phyloP scores from a whole-genome alignment of 257 asterid species.

The Solanum medicagineum region DNA sequence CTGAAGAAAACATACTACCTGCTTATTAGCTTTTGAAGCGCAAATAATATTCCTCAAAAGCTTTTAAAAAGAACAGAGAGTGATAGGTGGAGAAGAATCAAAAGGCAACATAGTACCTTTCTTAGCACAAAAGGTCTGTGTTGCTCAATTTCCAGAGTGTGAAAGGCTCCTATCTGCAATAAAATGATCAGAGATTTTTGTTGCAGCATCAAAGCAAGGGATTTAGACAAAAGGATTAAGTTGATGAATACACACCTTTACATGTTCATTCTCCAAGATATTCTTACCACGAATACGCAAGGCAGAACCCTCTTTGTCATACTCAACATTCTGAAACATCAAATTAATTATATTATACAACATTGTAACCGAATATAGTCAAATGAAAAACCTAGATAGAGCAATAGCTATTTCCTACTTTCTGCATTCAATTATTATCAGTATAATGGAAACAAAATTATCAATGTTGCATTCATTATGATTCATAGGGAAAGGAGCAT shows the following conservation, averaged over 20 bases:
- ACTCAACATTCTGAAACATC: slow-evolving; percentile 49
- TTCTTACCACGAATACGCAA: slow-evolving; percentile 94
- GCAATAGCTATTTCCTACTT: neutral
- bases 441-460: neutral
- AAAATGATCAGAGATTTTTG: slow-evolving; percentile 3
- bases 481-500: neutral
- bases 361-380: neutral
- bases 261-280: slow-evolving; percentile 82
- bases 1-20: neutral
- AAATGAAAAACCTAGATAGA: neutral
- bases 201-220: neutral
- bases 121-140: slow-evolving; percentile 83
- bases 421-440: neutral
- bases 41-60: neutral
- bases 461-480: neutral
- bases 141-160: slow-evolving; percentile 88
- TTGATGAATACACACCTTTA: slow-evolving; percentile 45
- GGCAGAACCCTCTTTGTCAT: slow-evolving; percentile 91
- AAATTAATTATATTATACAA: neutral
- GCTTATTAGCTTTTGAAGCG: neutral
- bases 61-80: neutral
- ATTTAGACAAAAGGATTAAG: neutral
- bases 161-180: slow-evolving; percentile 89
- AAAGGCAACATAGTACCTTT: slow-evolving; percentile 35
- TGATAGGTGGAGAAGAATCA: neutral